Conservation (phyloP, 176 grass and related monocot genomes). For the Triticum turgidum region DNA sequence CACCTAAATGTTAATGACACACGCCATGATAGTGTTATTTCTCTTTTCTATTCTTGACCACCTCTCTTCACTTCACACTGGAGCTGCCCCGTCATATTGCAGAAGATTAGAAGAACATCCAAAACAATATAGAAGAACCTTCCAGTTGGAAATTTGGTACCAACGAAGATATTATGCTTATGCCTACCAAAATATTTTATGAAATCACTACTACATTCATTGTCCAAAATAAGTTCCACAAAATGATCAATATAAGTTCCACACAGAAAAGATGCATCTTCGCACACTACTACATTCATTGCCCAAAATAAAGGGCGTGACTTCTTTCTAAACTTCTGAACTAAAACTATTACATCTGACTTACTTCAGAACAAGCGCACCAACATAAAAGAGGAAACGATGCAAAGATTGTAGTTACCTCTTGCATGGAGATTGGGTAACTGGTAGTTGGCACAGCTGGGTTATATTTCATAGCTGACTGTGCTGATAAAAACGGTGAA, state of each 20-base stretch:
- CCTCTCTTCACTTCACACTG: neutral
- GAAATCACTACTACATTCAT: neutral
- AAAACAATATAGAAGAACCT: neutral
- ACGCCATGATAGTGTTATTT: neutral
- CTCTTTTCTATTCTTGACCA: neutral
- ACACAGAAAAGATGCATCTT: neutral
- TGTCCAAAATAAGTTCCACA: neutral
- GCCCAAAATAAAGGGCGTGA: neutral
- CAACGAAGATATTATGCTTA: neutral
- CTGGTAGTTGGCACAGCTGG: constrained; percentile 62
- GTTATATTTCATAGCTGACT: constrained; percentile 73
- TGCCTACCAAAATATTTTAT: neutral
- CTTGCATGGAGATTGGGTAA: constrained; percentile 64
- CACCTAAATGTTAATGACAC: neutral
- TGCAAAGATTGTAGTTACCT: constrained; percentile 45
- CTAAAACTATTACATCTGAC: neutral
- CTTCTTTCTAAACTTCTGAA: neutral
- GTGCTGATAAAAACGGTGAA: constrained; percentile 60
- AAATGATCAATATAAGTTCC: neutral
- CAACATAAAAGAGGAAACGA: neutral
- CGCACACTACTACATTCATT: neutral
- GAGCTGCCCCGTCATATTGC: neutral
- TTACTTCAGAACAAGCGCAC: constrained; percentile 15
- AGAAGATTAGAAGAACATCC: constrained; percentile 2
- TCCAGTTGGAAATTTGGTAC: constrained; percentile 7